Evolutionary conservation across 768 basidiomycete genomes (phyloP), one percentile per base, ranked within the genome.

Genomic region (Amanita subjunquillea): DNA sequence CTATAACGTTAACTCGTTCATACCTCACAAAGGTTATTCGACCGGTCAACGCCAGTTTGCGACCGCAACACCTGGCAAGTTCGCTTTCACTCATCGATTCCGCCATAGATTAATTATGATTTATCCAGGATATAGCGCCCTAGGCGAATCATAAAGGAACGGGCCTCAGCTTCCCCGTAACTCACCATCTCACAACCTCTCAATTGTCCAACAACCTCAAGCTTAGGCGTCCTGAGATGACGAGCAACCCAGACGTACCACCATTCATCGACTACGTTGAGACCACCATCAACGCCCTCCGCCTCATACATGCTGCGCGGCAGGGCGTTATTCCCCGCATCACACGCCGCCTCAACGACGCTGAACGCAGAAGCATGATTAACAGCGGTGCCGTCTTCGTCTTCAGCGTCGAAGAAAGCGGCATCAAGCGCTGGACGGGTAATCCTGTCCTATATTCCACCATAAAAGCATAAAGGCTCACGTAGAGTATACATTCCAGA

Each of bases 381-480:
- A 76, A 75, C 61, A 74, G 76, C 34, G 78, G 78, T 8, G 86
- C 89, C 45, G 81, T 91, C 13, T 93, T 91, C 63, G 83, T 93
- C 47, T 93, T 91, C 69, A 87, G 87, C 62, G 89, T 91, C 61
- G 83, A 88, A 59, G 87, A 90, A 63, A 88, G 87, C 62, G 86
- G 86, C 10, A 91, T 93, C 67, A 90, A 87, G 64, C 75, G 89
- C 13, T 90, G 89, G 85, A 93, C 90, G 32, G 90, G 83, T 68
- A 56, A 51, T 66, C 58, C 39, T 52, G 38, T 42, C 49, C 27
- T 25, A 10, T 41, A 45, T 55, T 45, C 30, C 46, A 56, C 41
- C 30, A 48, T 39, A 53, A 40, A 47, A 43, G 38, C 56, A 48
- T 43, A 49, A 51, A 54, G 48, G 29, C 57, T 57, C 55, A 55